Percentiles rank a stretch among this genome's conserved stretches.
Evolutionary conservation across 148 eudicot species (phyloP).

Genomic region (Rhododendron ovatum): DNA sequence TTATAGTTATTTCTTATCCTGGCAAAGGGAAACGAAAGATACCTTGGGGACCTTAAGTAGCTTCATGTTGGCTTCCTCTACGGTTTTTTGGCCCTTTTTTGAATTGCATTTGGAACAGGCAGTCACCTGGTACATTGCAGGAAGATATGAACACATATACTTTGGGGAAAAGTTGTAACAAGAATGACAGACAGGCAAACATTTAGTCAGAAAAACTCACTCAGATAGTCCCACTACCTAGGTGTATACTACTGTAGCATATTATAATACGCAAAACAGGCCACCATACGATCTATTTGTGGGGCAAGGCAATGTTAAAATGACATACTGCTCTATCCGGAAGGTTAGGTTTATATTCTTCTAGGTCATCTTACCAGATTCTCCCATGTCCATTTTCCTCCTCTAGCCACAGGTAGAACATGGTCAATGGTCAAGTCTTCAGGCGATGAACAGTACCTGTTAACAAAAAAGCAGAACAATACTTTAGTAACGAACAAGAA

Average conservation of each 20-base stretch:
- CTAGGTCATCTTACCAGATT: conserved; percentile 60
- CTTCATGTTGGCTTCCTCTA: conserved; percentile 78
- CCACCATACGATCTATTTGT: neutral
- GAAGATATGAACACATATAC: neutral
- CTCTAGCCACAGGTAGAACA: conserved; percentile 73
- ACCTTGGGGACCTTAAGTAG: conserved; percentile 82
- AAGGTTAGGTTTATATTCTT: neutral
- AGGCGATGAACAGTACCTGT: conserved; percentile 70
- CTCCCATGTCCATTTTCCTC: conserved; percentile 96
- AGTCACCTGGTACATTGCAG: conserved; percentile 52
- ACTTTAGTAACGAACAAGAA: neutral
- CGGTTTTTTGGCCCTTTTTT: conserved; percentile 82
- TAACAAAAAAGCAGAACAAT: neutral
- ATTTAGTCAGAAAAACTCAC: neutral
- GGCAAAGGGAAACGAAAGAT: conserved; percentile 6
- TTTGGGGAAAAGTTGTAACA: neutral
- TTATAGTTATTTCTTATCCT: neutral
- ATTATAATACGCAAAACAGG: neutral
- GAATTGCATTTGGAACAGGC: conserved; percentile 92
- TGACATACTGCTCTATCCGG: neutral
- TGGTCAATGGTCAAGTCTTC: conserved; percentile 81
- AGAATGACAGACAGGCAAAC: neutral
- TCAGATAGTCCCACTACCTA: neutral
- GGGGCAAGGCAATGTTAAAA: neutral
- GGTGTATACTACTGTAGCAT: neutral